Base-by-base conservation (phyloP, 2,329 filamentous ascomycete genomes). In the Cladorrhinum sp. region DNA sequence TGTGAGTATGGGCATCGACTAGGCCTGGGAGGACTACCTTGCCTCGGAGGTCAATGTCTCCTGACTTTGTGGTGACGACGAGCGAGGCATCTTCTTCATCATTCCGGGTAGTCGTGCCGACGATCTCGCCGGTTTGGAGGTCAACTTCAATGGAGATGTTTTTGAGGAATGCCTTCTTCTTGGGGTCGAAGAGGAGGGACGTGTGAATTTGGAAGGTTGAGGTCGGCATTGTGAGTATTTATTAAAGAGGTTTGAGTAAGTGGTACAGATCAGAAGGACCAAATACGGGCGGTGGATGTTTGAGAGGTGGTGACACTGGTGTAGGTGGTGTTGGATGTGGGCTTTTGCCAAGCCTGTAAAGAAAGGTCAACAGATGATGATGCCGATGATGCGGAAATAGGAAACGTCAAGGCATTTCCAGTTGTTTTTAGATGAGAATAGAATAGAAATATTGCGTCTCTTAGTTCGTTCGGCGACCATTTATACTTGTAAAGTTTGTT, bases 1-100 rank as follows among this genome's bases (percentile, higher is more conserved):
- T 76, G 66, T 84, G 81, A 0, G 81, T 82, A 64, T 84, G 81
- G 0, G 81, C 77, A 66, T 85, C 81, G 3, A 85, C 80, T 4
- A 84, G 72, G 9, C 81, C 81, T 0, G 81, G 81, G 55, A 84
- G 73, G 4, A 82, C 78, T 22, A 78, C 73, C 58, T 78, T 75
- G 58, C 79, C 79, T 9, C 82, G 77, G n/a, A 86, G 77, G 60
- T 85, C 80, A 64, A 86, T 79, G 45, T 81, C 77, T 16, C 69
- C 73, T 4, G 69, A 66, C 16, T n/a, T 8, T 27, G n/a, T 22
- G 2, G 67, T 59, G 10, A 69, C 3, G 12, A n/a, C 10, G 50
- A 49, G 16, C 9, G 60, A 63, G 38, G 70, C 64, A n/a, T 70
- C 56, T 13, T 69, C 62, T 24, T 66, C 56, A 6, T 66, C 60